phyloP scores from a whole-genome alignment of 768 basidiomycete species.

The Suillus bovinus region DNA sequence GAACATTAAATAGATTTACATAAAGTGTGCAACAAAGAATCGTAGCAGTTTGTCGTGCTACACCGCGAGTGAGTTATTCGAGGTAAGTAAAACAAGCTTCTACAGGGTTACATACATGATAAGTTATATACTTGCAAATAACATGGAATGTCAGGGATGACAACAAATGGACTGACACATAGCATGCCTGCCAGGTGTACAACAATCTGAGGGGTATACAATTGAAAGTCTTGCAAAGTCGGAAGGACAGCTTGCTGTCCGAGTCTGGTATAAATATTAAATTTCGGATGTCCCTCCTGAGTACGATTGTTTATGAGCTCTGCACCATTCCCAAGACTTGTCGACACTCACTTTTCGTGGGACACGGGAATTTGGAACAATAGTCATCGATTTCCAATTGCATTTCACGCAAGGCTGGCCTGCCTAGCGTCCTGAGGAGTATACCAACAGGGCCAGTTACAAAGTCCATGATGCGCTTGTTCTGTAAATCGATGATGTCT shows the following conservation, averaged over 20 bases:
- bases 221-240: not conserved
- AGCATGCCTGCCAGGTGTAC: not conserved
- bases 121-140: slow-evolving; percentile 5
- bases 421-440: not conserved
- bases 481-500: not conserved
- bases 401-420: not conserved
- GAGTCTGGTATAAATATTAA: no score
- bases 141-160: not conserved
- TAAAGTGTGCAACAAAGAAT: not conserved
- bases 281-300: not conserved
- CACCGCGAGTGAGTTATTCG: not conserved
- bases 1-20: not conserved
- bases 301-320: not conserved
- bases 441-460: not conserved
- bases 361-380: not conserved
- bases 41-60: not conserved
- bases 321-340: not conserved
- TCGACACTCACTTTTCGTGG: not conserved
- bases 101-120: not conserved
- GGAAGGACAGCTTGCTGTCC: no score
- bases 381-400: not conserved
- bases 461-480: not conserved
- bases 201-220: not conserved
- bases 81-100: not conserved
- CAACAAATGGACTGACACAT: not conserved